Percentiles rank a stretch among this genome's conserved stretches.
Conservation (phyloP, 129 eudicot genomes). For the Artemisia tridentata region DNA sequence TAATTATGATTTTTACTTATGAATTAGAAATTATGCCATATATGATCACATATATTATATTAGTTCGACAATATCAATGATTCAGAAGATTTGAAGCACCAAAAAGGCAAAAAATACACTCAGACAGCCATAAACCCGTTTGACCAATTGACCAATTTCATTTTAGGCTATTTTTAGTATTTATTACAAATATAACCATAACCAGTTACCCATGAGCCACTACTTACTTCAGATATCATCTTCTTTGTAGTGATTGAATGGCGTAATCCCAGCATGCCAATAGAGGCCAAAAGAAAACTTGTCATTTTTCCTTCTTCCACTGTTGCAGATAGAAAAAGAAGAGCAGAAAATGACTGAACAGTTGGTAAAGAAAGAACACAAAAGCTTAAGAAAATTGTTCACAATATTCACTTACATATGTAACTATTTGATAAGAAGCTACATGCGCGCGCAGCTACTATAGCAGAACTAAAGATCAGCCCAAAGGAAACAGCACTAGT, state of each 20-base stretch:
- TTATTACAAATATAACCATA: too few relatives aligned
- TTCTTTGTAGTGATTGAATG: constrained; percentile 53
- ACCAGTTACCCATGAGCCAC: neutral
- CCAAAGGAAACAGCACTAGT: constrained; percentile 35
- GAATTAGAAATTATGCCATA: too few relatives aligned
- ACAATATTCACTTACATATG: constrained; percentile 64
- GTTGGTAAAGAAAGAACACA: constrained; percentile 11
- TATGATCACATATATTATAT: too few relatives aligned
- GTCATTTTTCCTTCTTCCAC: constrained; percentile 98
- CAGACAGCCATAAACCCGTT: neutral
- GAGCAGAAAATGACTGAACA: neutral
- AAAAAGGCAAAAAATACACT: too few relatives aligned
- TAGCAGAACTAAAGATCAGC: constrained; percentile 42
- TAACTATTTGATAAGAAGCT: constrained; percentile 96
- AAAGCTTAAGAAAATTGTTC: constrained; percentile 5
- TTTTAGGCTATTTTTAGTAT: too few relatives aligned
- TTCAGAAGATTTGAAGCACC: too few relatives aligned
- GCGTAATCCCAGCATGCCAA: constrained; percentile 62
- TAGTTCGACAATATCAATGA: too few relatives aligned
- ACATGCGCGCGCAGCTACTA: constrained; percentile 68
- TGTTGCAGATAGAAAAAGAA: constrained; percentile 34
- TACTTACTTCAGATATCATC: constrained; percentile 61
- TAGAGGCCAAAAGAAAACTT: constrained; percentile 74
- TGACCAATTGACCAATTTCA: neutral
- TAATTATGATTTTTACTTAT: neutral